Percentiles rank a stretch among this genome's conserved stretches.
phyloP scores from a whole-genome alignment of 75 land plant genomes.

The Adiantum capillusveneris region DNA sequence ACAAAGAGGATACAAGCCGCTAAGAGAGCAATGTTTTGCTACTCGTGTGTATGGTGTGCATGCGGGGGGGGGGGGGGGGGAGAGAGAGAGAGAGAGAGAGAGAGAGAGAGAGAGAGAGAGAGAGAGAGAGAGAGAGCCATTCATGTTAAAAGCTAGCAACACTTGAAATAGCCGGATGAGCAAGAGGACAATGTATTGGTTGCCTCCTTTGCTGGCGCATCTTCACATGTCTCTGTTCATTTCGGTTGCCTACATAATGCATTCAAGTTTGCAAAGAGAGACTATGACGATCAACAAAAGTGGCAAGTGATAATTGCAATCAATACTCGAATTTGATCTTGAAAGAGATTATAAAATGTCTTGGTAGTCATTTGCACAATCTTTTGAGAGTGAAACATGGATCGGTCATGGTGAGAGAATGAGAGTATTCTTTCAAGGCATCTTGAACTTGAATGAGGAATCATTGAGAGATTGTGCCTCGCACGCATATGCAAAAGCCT shows the following conservation, averaged over 20 bases:
- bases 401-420: conserved; percentile 88
- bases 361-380: conserved; percentile 79
- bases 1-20: too few relatives aligned
- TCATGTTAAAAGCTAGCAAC: conserved; percentile 14
- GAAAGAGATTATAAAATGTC: conserved; percentile 36
- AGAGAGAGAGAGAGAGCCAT: conserved; percentile 44
- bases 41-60: too few relatives aligned
- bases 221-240: conserved; percentile 72
- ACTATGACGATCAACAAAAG: conserved; percentile 61
- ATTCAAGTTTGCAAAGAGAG: conserved; percentile 93
- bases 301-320: conserved; percentile 48
- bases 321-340: conserved; percentile 60
- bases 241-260: conserved; percentile 83
- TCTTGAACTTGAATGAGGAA: conserved; percentile 50
- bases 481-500: conserved; percentile 77
- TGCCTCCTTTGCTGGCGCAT: conserved; percentile 59
- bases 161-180: conserved; percentile 1
- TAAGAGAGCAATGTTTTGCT: too few relatives aligned
- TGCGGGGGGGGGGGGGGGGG: too few relatives aligned
- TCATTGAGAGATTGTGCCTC: conserved; percentile 74
- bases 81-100: too few relatives aligned
- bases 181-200: conserved; percentile 21
- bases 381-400: conserved; percentile 84
- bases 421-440: conserved; percentile 68
- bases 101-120: too few relatives aligned